Percentiles rank a stretch among this genome's conserved stretches.
These are phyloP conservation scores for Yamadazyma dendronema DNA, from an alignment of 1,139 yeast species.

Conservation along the genomic window DNA sequence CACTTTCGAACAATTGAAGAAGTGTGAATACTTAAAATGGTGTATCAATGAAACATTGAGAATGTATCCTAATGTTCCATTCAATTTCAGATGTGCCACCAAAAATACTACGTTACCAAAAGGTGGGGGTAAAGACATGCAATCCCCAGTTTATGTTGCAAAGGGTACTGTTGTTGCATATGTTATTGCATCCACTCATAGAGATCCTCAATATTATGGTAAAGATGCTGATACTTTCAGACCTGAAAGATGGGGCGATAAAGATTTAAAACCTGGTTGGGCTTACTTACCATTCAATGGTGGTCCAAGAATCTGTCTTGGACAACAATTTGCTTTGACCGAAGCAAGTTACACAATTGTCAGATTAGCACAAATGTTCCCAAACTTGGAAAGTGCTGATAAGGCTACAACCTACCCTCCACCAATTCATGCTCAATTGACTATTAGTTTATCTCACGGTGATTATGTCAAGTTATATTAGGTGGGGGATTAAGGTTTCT, in stretches of 20 bases:
- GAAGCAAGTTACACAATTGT: conserved; percentile 47
- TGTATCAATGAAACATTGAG: conserved; percentile 52
- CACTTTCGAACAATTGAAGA: conserved; percentile 48
- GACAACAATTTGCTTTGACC: conserved; percentile 61
- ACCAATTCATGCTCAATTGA: conserved; percentile 29
- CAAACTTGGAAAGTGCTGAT: conserved; percentile 28
- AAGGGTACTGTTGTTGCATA: conserved; percentile 49
- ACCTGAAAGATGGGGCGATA: conserved; percentile 44
- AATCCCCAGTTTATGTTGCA: conserved; percentile 40
- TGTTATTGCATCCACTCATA: conserved; percentile 46
- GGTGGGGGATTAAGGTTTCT: background rate
- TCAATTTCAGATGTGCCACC: conserved; percentile 46
- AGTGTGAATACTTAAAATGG: conserved; percentile 42
- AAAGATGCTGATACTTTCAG: conserved; percentile 44
- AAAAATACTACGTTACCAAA: conserved; percentile 47
- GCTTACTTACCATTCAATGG: conserved; percentile 59
- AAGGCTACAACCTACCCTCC: conserved; percentile 26
- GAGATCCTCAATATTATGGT: conserved; percentile 45
- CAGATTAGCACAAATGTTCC: conserved; percentile 43
- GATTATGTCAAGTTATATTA: conserved; percentile 19
- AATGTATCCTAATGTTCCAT: conserved; percentile 56
- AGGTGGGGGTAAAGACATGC: conserved; percentile 51
- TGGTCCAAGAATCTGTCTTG: conserved; percentile 61
- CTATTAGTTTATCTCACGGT: conserved; percentile 28
- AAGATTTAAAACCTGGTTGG: conserved; percentile 44